Conservation (phyloP, 768 basidiomycete species). For the Pleurotus pulmonarius region DNA sequence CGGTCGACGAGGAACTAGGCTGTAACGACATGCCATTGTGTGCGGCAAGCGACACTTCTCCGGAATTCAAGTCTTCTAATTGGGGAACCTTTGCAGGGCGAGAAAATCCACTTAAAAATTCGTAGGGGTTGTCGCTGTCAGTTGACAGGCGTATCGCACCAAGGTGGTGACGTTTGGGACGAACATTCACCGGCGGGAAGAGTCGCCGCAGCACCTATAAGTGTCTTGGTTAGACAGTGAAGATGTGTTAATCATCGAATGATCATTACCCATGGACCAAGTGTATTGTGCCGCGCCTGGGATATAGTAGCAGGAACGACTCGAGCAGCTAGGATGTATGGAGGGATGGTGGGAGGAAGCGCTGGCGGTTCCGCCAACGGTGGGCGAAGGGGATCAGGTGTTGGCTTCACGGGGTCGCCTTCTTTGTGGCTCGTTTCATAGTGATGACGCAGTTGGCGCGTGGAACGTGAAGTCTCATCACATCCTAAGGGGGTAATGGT, state of each 20-base stretch:
- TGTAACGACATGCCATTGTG: conserved; percentile 50
- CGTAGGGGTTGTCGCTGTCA: conserved; percentile 41
- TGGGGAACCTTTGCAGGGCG: conserved; percentile 33
- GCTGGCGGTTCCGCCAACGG: conserved; percentile 27
- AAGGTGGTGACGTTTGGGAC: conserved; percentile 6
- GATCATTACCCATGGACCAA: conserved; percentile 50
- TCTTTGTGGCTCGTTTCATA: conserved; percentile 36
- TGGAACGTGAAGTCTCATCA: conserved; percentile 39
- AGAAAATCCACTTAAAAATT: conserved; percentile 46
- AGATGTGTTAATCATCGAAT: conserved; percentile 4
- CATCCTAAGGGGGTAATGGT: conserved; percentile 38
- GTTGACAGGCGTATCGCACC: background rate
- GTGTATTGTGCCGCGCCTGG: conserved; percentile 41
- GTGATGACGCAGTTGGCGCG: conserved; percentile 48
- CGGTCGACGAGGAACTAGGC: conserved; percentile 17
- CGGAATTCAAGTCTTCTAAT: conserved; percentile 46
- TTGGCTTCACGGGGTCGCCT: conserved; percentile 28
- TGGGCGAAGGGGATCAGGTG: conserved; percentile 29
- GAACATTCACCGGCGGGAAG: conserved; percentile 15
- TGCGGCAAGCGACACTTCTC: conserved; percentile 40
- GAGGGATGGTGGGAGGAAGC: conserved; percentile 42
- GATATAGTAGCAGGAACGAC: conserved; percentile 45
- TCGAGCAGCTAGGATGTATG: conserved; percentile 44
- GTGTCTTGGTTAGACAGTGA: background rate
- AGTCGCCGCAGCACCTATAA: conserved; percentile 21